Percentiles rank a stretch among this genome's conserved stretches.
Evolutionary conservation across 2,329 filamentous ascomycete genomes (phyloP).

Genomic region (Ilyonectria robusta): DNA sequence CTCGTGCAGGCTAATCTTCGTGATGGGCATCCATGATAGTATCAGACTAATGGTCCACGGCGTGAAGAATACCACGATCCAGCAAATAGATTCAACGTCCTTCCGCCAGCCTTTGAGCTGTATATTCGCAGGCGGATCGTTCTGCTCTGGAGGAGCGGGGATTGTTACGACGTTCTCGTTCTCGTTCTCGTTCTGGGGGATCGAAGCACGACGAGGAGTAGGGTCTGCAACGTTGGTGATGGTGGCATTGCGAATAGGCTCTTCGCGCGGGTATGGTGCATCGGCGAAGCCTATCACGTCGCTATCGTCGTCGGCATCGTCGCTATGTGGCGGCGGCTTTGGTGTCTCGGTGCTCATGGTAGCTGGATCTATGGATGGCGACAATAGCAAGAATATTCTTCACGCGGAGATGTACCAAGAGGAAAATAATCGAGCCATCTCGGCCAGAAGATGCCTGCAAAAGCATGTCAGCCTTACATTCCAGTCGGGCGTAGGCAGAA

Average conservation of each 20-base stretch:
- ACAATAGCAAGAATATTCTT: background rate
- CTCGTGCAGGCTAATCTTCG: background rate
- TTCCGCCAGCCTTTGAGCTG: background rate
- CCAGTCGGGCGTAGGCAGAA: background rate
- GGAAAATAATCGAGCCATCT: too few relatives aligned
- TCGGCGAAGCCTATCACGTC: slow-evolving; percentile 19
- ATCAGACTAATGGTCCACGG: background rate
- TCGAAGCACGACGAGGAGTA: too few relatives aligned
- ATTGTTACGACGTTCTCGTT: background rate
- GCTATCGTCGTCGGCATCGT: background rate
- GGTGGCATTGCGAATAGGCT: background rate
- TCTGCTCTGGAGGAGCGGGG: background rate
- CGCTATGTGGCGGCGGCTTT: background rate
- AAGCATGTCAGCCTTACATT: background rate
- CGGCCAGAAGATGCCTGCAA: too few relatives aligned
- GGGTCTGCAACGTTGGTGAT: background rate
- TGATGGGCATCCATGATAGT: background rate
- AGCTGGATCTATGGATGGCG: background rate
- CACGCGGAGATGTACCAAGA: background rate
- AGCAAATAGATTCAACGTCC: background rate
- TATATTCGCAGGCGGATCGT: background rate
- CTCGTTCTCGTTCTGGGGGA: background rate
- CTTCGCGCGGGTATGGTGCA: background rate
- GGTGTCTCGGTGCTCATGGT: background rate
- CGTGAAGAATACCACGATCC: background rate